Evolutionary conservation across 371 early-diverging fungal genomes (phyloP), one percentile per base, ranked within the genome.

Genomic region (Mucor racemosus): DNA sequence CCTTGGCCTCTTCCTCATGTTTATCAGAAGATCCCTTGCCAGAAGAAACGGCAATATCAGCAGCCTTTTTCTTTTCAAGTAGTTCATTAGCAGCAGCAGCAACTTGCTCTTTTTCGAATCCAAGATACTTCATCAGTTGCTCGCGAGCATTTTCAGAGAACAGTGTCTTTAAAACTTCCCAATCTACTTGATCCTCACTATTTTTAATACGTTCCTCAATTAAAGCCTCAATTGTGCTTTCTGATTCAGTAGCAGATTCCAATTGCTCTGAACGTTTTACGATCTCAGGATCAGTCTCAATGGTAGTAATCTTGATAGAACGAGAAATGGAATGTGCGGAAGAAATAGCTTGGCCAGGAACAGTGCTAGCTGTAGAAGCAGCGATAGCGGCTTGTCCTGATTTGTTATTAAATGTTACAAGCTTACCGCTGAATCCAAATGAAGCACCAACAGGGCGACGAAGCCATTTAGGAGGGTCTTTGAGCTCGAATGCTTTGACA

Each of bases 381-480:
- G 50, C 26, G 19, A 10, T 10, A 35, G 36, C 14, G 8, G 60
- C 4, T 14, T 42, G 46, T 3, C 39, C 31, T 33, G 36, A 9
- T 44, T 56, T 55, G 36, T 64, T 55, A 33, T 78, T 76, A 68
- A 94, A 94, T 17, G 80, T 79, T 15, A 91, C 92, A n/a, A 99
- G 84, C 72, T 92, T 91, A 34, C 94, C 94, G 66, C 97, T 96
- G 68, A 96, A 97, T 9, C 93, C 93, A 83, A 94, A 99, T 0
- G 90, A 82, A 5, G 91, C 95, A 14, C 97, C 96, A 0, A 89
- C 91, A 15, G 97, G 97, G 6, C 97, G 86, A 40, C 94, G 89
- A 21, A 96, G 88, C 99, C 99, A 99, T 80, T 95, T 96, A 36
- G 99, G 98, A 46, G 98, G 94, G 33, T 92, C 88, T 64, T 90